Conservation (phyloP, 345 rosid genomes). For the Populus ilicifolia region DNA sequence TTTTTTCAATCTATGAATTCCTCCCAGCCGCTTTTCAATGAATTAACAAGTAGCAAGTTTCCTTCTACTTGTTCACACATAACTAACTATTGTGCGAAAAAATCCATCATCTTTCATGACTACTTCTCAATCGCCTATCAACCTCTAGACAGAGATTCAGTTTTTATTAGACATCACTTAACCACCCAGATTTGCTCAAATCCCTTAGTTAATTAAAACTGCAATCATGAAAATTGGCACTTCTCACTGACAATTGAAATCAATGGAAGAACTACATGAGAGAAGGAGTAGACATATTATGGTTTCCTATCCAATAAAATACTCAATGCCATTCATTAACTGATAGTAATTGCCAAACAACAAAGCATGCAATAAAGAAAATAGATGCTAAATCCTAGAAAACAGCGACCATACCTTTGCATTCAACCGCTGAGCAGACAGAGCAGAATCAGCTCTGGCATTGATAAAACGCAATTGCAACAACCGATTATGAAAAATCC, state of each 20-base stretch:
- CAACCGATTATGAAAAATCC: slow-evolving; percentile 64
- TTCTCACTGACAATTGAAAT: not conserved
- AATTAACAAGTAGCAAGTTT: not conserved
- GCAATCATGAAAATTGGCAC: not conserved
- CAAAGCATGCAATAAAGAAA: not conserved
- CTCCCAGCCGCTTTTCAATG: not conserved
- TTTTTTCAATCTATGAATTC: not conserved
- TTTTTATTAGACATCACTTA: not conserved
- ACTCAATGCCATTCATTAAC: not conserved
- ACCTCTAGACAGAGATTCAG: not conserved
- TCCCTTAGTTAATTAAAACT: not conserved
- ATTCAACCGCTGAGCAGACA: slow-evolving; percentile 49
- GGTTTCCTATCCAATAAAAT: not conserved
- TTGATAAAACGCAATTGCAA: slow-evolving; percentile 83
- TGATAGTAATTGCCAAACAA: not conserved
- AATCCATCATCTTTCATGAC: not conserved
- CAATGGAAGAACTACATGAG: not conserved
- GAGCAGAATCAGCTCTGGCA: slow-evolving; percentile 65
- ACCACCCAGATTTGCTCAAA: not conserved
- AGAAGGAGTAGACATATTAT: not conserved
- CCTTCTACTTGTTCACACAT: not conserved
- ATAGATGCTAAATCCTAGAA: not conserved
- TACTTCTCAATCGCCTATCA: not conserved
- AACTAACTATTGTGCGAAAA: not conserved
- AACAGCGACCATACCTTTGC: slow-evolving; percentile 52